These are phyloP conservation scores for Monascus purpureus DNA, from an alignment of 495 filamentous ascomycete species.

Conservation along the genomic window DNA sequence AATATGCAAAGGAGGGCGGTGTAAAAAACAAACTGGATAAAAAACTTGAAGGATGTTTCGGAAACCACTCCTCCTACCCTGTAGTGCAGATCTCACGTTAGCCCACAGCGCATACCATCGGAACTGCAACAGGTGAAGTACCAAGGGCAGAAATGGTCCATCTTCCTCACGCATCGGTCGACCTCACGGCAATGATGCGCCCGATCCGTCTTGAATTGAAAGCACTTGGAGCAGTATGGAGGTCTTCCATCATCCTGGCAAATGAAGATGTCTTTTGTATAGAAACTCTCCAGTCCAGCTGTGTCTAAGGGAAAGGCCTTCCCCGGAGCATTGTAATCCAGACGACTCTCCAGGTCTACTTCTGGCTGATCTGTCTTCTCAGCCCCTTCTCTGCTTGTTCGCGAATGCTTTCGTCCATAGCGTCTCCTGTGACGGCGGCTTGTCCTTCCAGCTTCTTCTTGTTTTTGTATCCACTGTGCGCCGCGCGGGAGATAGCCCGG, in stretches of 20 bases:
- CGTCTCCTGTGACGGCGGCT: conserved; percentile 5
- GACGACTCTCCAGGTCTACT: conserved; percentile 13
- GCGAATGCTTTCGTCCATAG: background rate
- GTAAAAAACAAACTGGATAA: conserved; percentile 71
- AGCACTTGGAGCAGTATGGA: conserved; percentile 65
- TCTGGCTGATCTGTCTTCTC: conserved; percentile 5
- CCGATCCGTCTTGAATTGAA: conserved; percentile 72
- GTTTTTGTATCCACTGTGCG: conserved; percentile 10
- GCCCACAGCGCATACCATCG: background rate
- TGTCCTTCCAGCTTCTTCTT: conserved; percentile 6
- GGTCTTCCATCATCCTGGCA: conserved; percentile 70
- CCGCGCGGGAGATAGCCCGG: conserved; percentile 59
- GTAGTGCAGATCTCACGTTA: conserved; percentile 1
- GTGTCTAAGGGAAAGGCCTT: conserved; percentile 13
- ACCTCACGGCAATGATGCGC: conserved; percentile 75
- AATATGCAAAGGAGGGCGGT: conserved; percentile 52
- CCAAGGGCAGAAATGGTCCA: conserved; percentile 96
- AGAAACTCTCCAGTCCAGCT: conserved; percentile 41
- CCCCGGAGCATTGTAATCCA: conserved; percentile 10
- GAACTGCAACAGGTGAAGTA: conserved; percentile 16
- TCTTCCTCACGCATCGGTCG: conserved; percentile 65
- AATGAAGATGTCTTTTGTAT: conserved; percentile 67
- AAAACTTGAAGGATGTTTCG: conserved; percentile 79
- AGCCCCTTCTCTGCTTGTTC: background rate
- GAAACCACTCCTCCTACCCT: conserved; percentile 81